Conservation (phyloP, 768 basidiomycete genomes). For the Trametes elegans region DNA sequence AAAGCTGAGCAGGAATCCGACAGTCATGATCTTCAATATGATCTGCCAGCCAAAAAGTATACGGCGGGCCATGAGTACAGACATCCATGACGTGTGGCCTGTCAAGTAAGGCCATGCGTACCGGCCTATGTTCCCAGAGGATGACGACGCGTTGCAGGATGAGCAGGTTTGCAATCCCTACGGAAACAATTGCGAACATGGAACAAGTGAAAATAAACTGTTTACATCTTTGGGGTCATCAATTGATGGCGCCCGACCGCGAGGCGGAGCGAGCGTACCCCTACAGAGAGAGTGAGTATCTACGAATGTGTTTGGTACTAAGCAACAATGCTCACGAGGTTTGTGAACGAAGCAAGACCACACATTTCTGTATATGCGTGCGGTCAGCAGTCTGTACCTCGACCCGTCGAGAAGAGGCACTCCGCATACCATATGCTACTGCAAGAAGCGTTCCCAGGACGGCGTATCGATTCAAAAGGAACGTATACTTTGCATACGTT, state of each 20-base stretch:
- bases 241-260: neutral
- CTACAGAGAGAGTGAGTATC: no score
- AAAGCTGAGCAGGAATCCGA: constrained; percentile 31
- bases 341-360: no score
- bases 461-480: constrained; percentile 40
- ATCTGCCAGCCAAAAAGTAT: constrained; percentile 9
- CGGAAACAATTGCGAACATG: constrained; percentile 29
- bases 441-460: constrained; percentile 29
- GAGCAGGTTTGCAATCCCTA: constrained; percentile 32
- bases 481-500: constrained; percentile 38
- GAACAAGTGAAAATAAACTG: constrained; percentile 25
- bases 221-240: constrained; percentile 28
- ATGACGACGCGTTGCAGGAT: constrained; percentile 35
- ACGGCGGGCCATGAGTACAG: neutral
- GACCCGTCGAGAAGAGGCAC: neutral
- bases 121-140: constrained; percentile 37
- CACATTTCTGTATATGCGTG: constrained; percentile 24
- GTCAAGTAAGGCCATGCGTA: constrained; percentile 6
- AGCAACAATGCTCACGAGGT: no score
- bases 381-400: neutral
- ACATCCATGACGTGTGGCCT: neutral
- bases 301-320: constrained; percentile 13
- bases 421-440: constrained; percentile 30
- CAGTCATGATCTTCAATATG: constrained; percentile 24
- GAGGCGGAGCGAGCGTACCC: no score